A percentile compares a stretch with the other conserved stretches of the same genome.
Evolutionary conservation across 192 early-diverging fungal species (phyloP).

Genomic region (Dimargaris cristalligena): DNA sequence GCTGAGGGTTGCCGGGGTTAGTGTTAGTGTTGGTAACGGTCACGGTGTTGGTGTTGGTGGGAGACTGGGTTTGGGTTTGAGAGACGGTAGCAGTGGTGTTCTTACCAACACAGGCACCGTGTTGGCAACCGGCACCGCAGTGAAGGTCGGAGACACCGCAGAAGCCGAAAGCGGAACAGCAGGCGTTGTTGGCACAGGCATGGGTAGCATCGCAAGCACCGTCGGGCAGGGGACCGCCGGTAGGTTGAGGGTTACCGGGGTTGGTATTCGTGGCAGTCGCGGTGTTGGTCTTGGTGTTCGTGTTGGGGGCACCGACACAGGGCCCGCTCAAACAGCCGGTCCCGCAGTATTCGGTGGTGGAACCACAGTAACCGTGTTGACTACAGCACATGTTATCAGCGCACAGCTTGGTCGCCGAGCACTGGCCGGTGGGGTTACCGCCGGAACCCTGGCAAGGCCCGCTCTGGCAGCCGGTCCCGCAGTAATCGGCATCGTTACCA

Average conservation of each 20-base stretch:
- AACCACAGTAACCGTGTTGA: conserved; percentile 13
- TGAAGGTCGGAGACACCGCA: neutral
- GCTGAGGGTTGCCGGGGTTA: too few species aligned
- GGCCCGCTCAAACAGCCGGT: conserved; percentile 12
- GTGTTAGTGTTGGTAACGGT: neutral
- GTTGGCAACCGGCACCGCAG: conserved; percentile 2
- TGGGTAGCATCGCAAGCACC: neutral
- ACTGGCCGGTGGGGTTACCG: neutral
- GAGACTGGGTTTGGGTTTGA: neutral
- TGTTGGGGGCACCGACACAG: neutral
- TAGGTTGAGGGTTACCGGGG: too few species aligned
- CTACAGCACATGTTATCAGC: conserved; percentile 12
- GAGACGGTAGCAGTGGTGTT: neutral
- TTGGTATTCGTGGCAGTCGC: neutral
- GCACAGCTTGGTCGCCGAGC: neutral
- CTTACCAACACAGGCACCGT: neutral
- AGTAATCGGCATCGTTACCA: conserved; percentile 11
- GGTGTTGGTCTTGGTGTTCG: neutral
- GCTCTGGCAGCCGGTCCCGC: conserved; percentile 14
- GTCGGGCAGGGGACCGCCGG: too few species aligned
- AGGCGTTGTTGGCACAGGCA: neutral
- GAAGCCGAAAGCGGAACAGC: conserved; percentile 1
- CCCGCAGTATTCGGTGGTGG: conserved; percentile 12
- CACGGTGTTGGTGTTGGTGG: neutral
- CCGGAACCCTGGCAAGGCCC: neutral